Evolutionary conservation across 2,329 filamentous ascomycete genomes (phyloP).

Genomic region (Albophoma yamanashiensis): DNA sequence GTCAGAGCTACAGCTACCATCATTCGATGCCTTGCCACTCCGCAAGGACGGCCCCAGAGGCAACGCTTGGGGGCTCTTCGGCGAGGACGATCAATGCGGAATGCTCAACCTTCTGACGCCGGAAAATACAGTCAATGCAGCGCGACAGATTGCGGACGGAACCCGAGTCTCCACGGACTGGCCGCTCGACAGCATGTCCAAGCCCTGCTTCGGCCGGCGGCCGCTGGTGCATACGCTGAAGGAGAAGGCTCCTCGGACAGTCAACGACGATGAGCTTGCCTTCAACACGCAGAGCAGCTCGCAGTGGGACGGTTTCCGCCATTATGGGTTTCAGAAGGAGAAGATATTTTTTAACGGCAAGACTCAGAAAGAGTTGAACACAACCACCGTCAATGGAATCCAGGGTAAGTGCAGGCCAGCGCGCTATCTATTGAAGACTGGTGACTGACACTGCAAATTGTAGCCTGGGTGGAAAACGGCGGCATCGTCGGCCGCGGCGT

Average conservation of each 20-base stretch:
- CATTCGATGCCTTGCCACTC: constrained; percentile 37
- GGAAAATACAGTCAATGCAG: constrained; percentile 11
- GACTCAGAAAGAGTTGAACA: constrained; percentile 32
- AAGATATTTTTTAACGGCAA: constrained; percentile 21
- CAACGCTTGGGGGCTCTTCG: constrained; percentile 48
- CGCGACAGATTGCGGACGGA: constrained; percentile 18
- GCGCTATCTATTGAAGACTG: no score
- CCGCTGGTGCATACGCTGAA: constrained; percentile 17
- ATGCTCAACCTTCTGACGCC: constrained; percentile 43
- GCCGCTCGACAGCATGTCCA: constrained; percentile 19
- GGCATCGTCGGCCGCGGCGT: constrained; percentile 40
- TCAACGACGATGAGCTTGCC: constrained; percentile 21
- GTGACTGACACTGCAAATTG: not conserved
- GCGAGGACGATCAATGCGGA: constrained; percentile 37
- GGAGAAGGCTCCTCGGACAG: constrained; percentile 14
- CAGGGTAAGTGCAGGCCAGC: constrained; percentile 11
- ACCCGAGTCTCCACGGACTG: constrained; percentile 21
- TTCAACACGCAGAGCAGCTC: constrained; percentile 27
- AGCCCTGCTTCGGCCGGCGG: constrained; percentile 21
- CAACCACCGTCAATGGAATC: constrained; percentile 15
- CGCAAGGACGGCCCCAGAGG: constrained; percentile 35
- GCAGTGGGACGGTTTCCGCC: constrained; percentile 28
- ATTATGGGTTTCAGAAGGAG: constrained; percentile 26
- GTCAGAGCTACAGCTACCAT: constrained; percentile 9
- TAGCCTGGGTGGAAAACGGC: constrained; percentile 20